Conservation (phyloP, 441 rosid genomes). For the Populus hybrid region DNA sequence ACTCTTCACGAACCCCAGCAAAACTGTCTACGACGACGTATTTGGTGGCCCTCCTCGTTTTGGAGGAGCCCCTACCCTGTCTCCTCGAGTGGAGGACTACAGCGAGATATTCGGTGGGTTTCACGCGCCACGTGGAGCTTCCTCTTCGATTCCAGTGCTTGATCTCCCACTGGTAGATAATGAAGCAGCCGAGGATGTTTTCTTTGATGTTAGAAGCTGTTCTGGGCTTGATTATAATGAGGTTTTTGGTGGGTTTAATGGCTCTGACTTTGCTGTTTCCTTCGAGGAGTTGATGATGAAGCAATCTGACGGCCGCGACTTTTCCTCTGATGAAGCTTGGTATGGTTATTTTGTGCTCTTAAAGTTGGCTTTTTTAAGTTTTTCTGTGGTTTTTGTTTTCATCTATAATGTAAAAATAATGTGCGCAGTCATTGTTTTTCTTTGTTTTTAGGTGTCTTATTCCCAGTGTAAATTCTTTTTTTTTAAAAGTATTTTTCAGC, state of each 20-base stretch:
- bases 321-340: slow-evolving; percentile 74
- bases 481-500: not conserved
- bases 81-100: slow-evolving; percentile 86
- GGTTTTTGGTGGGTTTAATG: slow-evolving; percentile 66
- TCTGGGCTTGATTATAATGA: slow-evolving; percentile 66
- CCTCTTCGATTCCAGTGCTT: slow-evolving; percentile 80
- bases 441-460: slow-evolving; percentile 13
- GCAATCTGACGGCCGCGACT: slow-evolving; percentile 36
- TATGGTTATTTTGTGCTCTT: slow-evolving; percentile 21
- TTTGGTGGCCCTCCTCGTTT: slow-evolving; percentile 68
- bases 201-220: slow-evolving; percentile 58
- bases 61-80: slow-evolving; percentile 50
- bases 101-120: slow-evolving; percentile 75
- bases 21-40: slow-evolving; percentile 67
- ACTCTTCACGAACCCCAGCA: slow-evolving; percentile 32
- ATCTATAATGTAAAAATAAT: too few species aligned
- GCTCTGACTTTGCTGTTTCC: slow-evolving; percentile 60
- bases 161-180: slow-evolving; percentile 66
- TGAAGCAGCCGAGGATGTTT: slow-evolving; percentile 30
- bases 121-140: slow-evolving; percentile 53
- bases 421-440: not conserved
- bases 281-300: slow-evolving; percentile 55
- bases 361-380: not conserved
- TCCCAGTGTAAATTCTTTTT: not conserved
- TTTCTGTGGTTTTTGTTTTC: not conserved